Base-by-base conservation (phyloP, 2,329 filamentous ascomycete genomes). In the Biscogniauxia sp. region DNA sequence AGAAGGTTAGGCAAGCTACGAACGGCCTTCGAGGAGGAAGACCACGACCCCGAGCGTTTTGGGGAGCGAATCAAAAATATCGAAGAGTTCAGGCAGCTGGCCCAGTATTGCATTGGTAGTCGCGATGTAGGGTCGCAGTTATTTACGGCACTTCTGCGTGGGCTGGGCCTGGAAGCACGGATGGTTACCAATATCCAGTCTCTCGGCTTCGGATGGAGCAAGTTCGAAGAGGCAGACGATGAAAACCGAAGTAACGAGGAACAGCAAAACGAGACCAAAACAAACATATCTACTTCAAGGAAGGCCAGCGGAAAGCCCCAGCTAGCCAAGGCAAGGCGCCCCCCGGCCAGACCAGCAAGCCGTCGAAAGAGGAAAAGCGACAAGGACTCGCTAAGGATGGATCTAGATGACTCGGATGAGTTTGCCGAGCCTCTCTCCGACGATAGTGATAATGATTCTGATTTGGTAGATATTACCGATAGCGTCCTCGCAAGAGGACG, bases 191-290 rank as follows among this genome's bases (percentile, higher is more conserved):
- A 87, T 71, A 73, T 99, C 50, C 95, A 98, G 71, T 89, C 93
- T 0, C 77, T 92, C 20, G 95, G 95, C 0, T 97, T 96, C 74
- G 93, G 93, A 1, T 98, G 92, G 88, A 96, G 87, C 62, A 96
- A 94, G 73, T 77, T 83, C 11, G 95, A 99, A 75, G 91, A 95
- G 56, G 91, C 90, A 5, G 84, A 86, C 13, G 75, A 77, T 1
- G 82, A 82, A 66, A 84, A 79, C 65, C 74, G 75, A 9, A 56
- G 26, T 5, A 59, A 60, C 20, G 56, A 60, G 54, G 56, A 25
- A 25, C 55, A 53, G 7, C 57, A 64, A 1, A 69, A 62, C 41
- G 62, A 45, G 55, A 63, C 61, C 13, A 61, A 58, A 53, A 54
- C 64, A 15, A 60, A 51, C 13, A 54, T 41, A 20, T 41, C 65